Evolutionary conservation across 1,284 basidiomycete species (phyloP).

Genomic region (Pyrrhoderma lamaoense): DNA sequence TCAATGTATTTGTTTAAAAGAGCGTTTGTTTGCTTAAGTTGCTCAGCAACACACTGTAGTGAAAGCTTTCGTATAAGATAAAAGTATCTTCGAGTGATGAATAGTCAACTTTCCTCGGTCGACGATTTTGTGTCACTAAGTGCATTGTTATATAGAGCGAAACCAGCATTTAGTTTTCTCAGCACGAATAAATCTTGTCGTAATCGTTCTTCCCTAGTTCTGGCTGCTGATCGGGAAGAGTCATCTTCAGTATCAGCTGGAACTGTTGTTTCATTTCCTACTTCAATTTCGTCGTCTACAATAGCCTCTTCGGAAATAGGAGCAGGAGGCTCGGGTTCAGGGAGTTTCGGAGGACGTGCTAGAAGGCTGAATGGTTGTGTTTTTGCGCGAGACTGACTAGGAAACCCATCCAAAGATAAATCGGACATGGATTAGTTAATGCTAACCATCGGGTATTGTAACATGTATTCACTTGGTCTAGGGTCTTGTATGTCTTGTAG

Average conservation of each 20-base stretch:
- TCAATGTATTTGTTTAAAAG: conserved; percentile 65
- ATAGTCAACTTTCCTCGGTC: conserved; percentile 46
- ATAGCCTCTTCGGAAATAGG: conserved; percentile 1
- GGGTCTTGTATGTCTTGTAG: too few species aligned
- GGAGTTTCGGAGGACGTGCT: conserved; percentile 8
- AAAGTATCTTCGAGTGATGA: not conserved
- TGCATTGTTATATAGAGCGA: conserved; percentile 58
- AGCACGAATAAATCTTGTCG: conserved; percentile 64
- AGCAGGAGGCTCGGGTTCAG: not conserved
- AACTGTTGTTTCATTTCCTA: conserved; percentile 10
- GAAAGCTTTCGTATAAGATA: not conserved
- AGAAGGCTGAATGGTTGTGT: conserved; percentile 20
- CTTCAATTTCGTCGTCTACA: conserved; percentile 20
- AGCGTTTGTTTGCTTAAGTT: conserved; percentile 61
- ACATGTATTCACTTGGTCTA: too few species aligned
- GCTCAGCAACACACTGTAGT: conserved; percentile 60
- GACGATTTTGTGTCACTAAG: conserved; percentile 52
- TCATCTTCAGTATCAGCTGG: conserved; percentile 21
- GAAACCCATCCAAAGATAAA: too few species aligned
- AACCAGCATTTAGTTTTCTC: conserved; percentile 61
- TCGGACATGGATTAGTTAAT: too few species aligned
- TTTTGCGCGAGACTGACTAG: not conserved
- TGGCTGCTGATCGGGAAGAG: conserved; percentile 27
- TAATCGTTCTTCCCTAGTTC: conserved; percentile 59
- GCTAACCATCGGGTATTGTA: too few species aligned